These are phyloP conservation scores for Leishmania aethiopica DNA, from an alignment of 208 protist genomes.

Conservation along the genomic window DNA sequence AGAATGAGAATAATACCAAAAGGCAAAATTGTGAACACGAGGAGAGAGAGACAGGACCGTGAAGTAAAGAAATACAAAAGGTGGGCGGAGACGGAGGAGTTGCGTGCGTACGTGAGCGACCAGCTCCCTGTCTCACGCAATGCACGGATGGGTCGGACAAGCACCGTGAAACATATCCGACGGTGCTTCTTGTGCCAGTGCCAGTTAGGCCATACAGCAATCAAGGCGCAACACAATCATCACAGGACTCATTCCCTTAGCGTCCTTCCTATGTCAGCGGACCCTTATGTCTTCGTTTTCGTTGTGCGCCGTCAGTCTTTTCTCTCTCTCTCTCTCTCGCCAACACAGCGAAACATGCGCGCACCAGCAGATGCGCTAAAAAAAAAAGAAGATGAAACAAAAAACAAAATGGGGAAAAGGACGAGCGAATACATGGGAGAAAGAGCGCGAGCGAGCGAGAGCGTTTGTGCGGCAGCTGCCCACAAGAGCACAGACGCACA, in stretches of 20 bases:
- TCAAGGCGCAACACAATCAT: neutral
- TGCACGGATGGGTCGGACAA: neutral
- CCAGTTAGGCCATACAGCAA: neutral
- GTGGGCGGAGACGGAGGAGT: neutral
- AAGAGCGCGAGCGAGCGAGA: neutral
- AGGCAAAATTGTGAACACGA: too few species aligned
- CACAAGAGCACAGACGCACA: neutral
- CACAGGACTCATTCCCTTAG: neutral
- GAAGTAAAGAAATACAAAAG: conserved; percentile 3
- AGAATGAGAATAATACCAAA: neutral
- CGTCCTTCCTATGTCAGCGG: neutral
- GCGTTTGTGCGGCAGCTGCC: neutral
- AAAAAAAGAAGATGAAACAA: too few species aligned
- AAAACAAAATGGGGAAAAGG: neutral
- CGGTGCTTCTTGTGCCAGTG: neutral
- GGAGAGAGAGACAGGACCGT: neutral
- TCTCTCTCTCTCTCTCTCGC: neutral
- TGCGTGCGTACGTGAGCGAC: neutral
- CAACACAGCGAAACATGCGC: neutral
- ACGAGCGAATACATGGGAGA: neutral
- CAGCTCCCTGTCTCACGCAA: neutral
- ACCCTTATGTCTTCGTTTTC: too few species aligned
- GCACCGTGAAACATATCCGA: neutral
- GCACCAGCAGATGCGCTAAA: neutral
- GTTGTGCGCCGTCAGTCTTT: neutral